Evolutionary conservation across 1,284 basidiomycete genomes (phyloP), one percentile per base, ranked within the genome.

Genomic region (Vanrija humicola): DNA sequence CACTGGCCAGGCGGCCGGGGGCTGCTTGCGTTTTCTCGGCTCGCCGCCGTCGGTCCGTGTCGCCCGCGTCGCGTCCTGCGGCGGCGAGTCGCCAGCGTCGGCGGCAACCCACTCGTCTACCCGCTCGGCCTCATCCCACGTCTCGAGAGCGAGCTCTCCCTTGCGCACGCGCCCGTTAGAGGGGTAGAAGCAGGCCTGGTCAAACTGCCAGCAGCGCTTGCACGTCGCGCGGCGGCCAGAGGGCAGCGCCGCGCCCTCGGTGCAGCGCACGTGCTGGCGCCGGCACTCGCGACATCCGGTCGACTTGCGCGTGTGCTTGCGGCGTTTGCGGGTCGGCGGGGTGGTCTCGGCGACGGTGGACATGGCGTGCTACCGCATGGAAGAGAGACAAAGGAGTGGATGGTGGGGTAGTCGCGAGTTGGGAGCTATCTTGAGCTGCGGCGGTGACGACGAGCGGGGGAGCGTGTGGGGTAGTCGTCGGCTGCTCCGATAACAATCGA

Each of bases 201-300:
- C 62, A 18, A 55, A 52, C 39, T 64, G 57, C 45, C 50, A 56
- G 48, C 62, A 64, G 19, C 56, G 46, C 38, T 54, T 46, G 48
- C 62, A 64, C 16, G 57, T 45, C 28, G 59, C 43, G 46, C 59
- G 54, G 29, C 48, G 45, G 1, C 59, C 59, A 21, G 23, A 43
- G 1, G 29, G 18, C 8, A 48, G 15, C 15, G 52, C 16, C 0
- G 39, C 38, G 3, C 59, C 59, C 43, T 64, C 62, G 6, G 57
- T 48, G 38, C 62, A 64, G 23, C 61, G 61, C n/a, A 64, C 53
- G 8, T 59, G 52, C 18, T 56, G 54, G 23, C 39, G 38, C n/a
- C 62, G 49, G 19, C 62, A 64, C 14, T 48, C 46, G 7, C 52
- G 50, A 28, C 62, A 64, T 14, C 62, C 62, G 0, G 62, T 61